phyloP scores from a whole-genome alignment of 306 rosid species.

The Styphnolobium japonicum region DNA sequence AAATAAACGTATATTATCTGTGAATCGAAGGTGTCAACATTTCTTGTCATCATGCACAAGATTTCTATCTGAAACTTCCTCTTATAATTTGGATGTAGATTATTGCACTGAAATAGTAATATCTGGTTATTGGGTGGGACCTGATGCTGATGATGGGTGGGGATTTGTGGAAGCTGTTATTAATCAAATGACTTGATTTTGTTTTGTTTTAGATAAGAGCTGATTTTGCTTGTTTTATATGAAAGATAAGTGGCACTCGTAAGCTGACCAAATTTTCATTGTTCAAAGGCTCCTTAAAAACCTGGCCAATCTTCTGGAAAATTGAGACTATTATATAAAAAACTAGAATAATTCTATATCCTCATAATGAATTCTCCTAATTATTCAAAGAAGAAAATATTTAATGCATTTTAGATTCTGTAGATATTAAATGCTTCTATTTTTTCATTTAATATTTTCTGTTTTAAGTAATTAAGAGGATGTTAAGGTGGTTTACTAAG shows the following conservation, averaged over 20 bases:
- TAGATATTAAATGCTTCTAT: no score
- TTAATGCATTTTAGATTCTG: no score
- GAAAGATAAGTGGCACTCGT: neutral
- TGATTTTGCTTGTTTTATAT: slow-evolving; percentile 17
- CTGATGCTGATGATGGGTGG: slow-evolving; percentile 93
- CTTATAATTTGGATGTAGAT: slow-evolving; percentile 38
- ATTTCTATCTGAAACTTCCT: slow-evolving; percentile 25
- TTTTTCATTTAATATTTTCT: no score
- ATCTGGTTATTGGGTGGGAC: slow-evolving; percentile 92
- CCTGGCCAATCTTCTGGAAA: neutral
- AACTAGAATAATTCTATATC: no score
- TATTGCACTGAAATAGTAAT: slow-evolving; percentile 44
- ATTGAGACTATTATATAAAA: neutral
- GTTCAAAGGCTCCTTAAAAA: neutral
- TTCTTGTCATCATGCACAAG: slow-evolving; percentile 33
- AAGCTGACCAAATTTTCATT: neutral
- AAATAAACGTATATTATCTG: slow-evolving; percentile 19
- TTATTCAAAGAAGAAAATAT: no score
- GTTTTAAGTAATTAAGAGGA: no score
- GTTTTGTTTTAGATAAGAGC: slow-evolving; percentile 15
- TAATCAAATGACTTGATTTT: slow-evolving; percentile 43
- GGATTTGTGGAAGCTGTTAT: slow-evolving; percentile 80
- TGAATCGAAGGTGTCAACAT: slow-evolving; percentile 27
- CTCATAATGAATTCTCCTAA: no score
- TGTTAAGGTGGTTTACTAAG: no score